Evolutionary conservation across 164 flowering plant species (phyloP).

Genomic region (Euptelea pleiosperma): DNA sequence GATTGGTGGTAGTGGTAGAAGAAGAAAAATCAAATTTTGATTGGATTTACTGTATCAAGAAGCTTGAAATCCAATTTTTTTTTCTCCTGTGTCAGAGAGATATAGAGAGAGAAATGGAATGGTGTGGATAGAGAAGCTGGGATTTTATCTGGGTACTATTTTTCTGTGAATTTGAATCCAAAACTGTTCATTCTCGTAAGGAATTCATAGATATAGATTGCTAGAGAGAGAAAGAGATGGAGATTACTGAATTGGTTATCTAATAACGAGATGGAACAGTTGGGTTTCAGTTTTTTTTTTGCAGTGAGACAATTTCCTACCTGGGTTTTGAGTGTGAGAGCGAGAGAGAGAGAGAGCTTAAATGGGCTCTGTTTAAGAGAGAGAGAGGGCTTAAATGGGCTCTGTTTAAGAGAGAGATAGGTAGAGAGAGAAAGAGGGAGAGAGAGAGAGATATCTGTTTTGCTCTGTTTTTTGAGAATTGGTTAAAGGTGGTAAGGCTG

Average conservation of each 20-base stretch:
- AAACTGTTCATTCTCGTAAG: too few relatives aligned
- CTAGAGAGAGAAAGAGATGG: neutral
- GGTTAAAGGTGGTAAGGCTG: neutral
- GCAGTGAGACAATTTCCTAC: too few relatives aligned
- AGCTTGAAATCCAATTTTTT: neutral
- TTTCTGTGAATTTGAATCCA: too few relatives aligned
- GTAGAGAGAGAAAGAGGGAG: neutral
- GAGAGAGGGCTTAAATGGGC: neutral
- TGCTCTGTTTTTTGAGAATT: too few relatives aligned
- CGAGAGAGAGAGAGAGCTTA: neutral
- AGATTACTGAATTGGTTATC: neutral
- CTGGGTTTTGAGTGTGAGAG: too few relatives aligned
- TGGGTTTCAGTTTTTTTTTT: too few relatives aligned
- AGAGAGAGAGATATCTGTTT: neutral
- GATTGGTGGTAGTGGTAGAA: too few relatives aligned
- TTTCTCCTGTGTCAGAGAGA: too few relatives aligned
- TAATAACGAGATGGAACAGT: neutral
- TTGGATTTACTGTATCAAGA: neutral
- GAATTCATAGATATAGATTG: neutral
- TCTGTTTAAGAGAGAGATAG: neutral
- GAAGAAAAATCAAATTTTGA: neutral
- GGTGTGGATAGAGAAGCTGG: too few relatives aligned
- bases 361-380: neutral
- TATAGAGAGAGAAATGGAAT: too few relatives aligned
- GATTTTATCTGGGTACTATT: too few relatives aligned